Conservation (phyloP, 208 protist species). For the Phytomonas sp. region DNA sequence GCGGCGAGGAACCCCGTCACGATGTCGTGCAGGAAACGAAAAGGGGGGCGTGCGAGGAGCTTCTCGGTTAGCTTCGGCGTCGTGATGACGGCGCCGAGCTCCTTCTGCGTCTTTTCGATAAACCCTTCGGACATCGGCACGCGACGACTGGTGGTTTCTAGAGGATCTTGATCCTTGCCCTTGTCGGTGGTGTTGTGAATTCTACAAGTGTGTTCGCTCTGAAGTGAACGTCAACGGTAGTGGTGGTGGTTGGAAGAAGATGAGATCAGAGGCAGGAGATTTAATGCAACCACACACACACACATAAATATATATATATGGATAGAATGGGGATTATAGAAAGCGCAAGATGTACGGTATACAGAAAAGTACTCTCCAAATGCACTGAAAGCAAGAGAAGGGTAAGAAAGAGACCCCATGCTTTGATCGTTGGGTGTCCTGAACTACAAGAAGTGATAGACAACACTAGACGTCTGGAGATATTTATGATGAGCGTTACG, state of each 20-base stretch:
- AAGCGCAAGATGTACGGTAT: not conserved
- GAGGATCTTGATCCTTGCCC: not conserved
- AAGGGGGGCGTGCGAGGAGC: constrained; percentile 76
- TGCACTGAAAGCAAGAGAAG: not conserved
- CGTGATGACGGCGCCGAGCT: constrained; percentile 69
- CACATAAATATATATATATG: not conserved
- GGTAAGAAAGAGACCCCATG: not conserved
- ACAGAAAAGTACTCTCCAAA: not conserved
- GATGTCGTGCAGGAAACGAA: constrained; percentile 88
- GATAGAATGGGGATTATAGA: not conserved
- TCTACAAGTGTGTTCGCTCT: not conserved
- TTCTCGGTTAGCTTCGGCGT: constrained; percentile 86
- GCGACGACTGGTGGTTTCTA: not conserved
- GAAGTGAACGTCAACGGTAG: not conserved
- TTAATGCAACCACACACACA: not conserved
- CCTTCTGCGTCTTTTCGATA: constrained; percentile 68
- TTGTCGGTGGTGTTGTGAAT: not conserved
- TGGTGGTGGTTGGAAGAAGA: not conserved
- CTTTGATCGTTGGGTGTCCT: not conserved
- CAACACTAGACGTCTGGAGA: not conserved
- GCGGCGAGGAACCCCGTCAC: constrained; percentile 55
- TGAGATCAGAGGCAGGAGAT: not conserved
- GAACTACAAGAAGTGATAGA: not conserved
- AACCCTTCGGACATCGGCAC: not conserved
- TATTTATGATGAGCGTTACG: not conserved